Base-by-base conservation (phyloP, 352 stramenopile genomes). In the Globisporangium sylvaticum region DNA sequence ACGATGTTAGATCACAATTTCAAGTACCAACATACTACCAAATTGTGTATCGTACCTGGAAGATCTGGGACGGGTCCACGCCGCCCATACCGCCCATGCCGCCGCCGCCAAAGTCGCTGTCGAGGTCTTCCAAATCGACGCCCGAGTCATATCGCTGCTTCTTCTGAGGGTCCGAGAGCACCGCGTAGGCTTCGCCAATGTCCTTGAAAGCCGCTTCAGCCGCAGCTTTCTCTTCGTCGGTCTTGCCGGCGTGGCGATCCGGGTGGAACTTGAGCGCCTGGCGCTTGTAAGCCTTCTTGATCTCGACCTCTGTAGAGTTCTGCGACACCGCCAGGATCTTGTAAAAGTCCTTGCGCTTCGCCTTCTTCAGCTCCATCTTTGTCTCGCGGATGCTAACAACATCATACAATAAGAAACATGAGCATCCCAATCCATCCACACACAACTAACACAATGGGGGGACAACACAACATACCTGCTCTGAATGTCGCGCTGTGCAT, bases 261-360 rank as follows among this genome's bases (percentile, higher is more conserved):
- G 97, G 97, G 84, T 99, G 97, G 69, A 89, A 98, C 73, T 98
- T 91, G 14, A 99, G 81, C 32, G 96, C 94, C 64, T 83, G 68
- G 77, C 96, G 96, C 69, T 96, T 90, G 81, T 98, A 99, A 5
- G 97, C 94, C 75, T 98, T 99, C 83, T 99, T 99, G 66, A 99
- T 99, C 71, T 99, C 95, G 2, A 79, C 80, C 37, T 97, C 87
- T 6, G 85, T 89, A 14, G 96, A 84, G 58, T 52, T 84, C 73
- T 92, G 87, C 14, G 77, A 60, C 24, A 95, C 94, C 58, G 89
- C 88, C 67, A 95, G 67, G 60, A 95, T 96, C 72, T 97, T 96
- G 82, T 99, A 99, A 52, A 97, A 98, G 77, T 99, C 90, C 74
- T 98, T 98, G 68, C 94, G 83, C 71, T 97, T 97, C n/a, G 92